Evolutionary conservation across 2,329 filamentous ascomycete species (phyloP).

Genomic region (Botrytis porri): DNA sequence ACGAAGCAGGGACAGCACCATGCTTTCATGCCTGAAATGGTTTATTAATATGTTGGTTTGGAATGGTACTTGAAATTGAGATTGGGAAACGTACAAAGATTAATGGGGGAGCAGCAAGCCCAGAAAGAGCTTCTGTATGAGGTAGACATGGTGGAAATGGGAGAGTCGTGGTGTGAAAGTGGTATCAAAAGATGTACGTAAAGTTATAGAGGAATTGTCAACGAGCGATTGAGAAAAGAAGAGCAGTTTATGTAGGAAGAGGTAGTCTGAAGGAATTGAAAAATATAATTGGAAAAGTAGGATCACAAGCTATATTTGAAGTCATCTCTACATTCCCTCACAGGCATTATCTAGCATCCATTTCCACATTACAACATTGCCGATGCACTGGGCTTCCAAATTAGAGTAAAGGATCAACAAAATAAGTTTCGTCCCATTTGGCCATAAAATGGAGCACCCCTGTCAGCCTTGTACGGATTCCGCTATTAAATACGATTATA

Average conservation of each 20-base stretch:
- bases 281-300: not conserved
- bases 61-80: not conserved
- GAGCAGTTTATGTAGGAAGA: not conserved
- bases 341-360: not conserved
- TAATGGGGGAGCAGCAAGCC: conserved; percentile 12
- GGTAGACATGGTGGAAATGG: not conserved
- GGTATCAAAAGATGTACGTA: not conserved
- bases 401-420: not conserved
- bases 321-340: not conserved
- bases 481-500: too few relatives aligned
- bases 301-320: conserved; percentile 2
- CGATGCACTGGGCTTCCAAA: not conserved
- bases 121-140: conserved; percentile 16
- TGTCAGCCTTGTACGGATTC: too few relatives aligned
- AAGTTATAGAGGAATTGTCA: not conserved
- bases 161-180: not conserved
- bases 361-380: not conserved
- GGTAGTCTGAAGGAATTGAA: not conserved
- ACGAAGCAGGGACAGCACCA: conserved; percentile 20
- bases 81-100: conserved; percentile 8
- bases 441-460: too few relatives aligned
- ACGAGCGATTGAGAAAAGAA: not conserved
- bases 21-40: not conserved
- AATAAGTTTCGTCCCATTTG: too few relatives aligned
- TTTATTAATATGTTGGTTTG: not conserved